These are phyloP conservation scores for Gardenia jasminoides DNA, from an alignment of 257 asterid species.

Conservation along the genomic window DNA sequence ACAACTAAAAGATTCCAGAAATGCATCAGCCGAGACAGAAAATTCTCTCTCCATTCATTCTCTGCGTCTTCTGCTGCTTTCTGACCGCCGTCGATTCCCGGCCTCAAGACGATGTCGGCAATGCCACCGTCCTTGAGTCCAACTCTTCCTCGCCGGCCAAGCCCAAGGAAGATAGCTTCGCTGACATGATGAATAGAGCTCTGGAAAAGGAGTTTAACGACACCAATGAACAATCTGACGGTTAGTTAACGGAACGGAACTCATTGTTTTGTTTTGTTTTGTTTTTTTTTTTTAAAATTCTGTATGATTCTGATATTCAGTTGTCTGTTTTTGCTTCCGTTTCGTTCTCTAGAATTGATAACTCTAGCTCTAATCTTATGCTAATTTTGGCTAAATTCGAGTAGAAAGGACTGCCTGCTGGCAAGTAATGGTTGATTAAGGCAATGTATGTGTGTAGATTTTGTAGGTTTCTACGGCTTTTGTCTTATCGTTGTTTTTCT, in stretches of 20 bases:
- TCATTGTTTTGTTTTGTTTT: background rate
- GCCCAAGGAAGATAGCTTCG: slow-evolving; percentile 47
- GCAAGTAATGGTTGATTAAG: background rate
- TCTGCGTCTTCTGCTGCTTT: slow-evolving; percentile 2
- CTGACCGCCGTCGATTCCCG: slow-evolving; percentile 3
- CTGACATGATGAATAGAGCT: slow-evolving; percentile 63
- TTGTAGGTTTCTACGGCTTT: background rate
- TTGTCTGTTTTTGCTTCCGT: background rate
- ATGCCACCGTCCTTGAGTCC: slow-evolving; percentile 24
- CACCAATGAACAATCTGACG: slow-evolving; percentile 63
- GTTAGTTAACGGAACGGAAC: slow-evolving; percentile 33
- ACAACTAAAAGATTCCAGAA: background rate
- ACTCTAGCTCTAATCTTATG: background rate
- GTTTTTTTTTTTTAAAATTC: background rate
- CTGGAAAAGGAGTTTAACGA: slow-evolving; percentile 77
- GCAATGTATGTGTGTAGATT: background rate
- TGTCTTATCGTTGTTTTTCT: slow-evolving; percentile 8
- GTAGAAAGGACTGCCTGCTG: background rate
- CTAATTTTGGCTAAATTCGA: background rate
- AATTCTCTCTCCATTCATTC: background rate
- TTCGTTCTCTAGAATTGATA: background rate
- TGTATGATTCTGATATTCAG: background rate
- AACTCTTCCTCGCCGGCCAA: slow-evolving; percentile 23
- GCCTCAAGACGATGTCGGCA: slow-evolving; percentile 18
- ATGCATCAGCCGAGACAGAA: background rate